Conservation (phyloP, 169 alveolate species). For the Plasmodium inui region DNA sequence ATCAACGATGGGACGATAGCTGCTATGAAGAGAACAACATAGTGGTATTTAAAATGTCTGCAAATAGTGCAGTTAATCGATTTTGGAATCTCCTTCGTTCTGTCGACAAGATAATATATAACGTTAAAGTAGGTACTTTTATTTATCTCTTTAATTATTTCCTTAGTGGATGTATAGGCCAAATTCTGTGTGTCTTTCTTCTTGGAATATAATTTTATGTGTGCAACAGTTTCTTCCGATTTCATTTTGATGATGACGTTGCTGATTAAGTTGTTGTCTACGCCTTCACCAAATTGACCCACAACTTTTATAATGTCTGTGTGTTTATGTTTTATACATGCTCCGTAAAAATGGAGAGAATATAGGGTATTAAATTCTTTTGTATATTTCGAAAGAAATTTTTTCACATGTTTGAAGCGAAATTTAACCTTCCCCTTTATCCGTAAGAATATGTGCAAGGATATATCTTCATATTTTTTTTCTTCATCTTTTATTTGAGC, state of each 20-base stretch:
- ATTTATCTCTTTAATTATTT: slow-evolving; percentile 26
- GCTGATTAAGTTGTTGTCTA: slow-evolving; percentile 44
- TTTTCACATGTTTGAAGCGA: slow-evolving; percentile 20
- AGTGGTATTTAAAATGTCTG: slow-evolving; percentile 61
- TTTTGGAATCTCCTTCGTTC: slow-evolving; percentile 21
- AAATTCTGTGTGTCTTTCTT: neutral
- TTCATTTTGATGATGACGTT: slow-evolving; percentile 45
- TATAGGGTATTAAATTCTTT: slow-evolving; percentile 16
- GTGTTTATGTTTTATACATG: slow-evolving; percentile 25
- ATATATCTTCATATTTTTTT: slow-evolving; percentile 69
- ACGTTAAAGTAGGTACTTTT: slow-evolving; percentile 17
- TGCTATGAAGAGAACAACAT: slow-evolving; percentile 32
- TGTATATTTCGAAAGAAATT: slow-evolving; percentile 18
- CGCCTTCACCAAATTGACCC: slow-evolving; percentile 66
- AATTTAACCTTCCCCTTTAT: slow-evolving; percentile 18
- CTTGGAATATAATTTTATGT: slow-evolving; percentile 44
- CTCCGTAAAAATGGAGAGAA: slow-evolving; percentile 58
- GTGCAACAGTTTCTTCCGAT: slow-evolving; percentile 23
- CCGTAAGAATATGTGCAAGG: slow-evolving; percentile 50
- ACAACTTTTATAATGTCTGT: slow-evolving; percentile 40
- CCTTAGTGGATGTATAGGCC: slow-evolving; percentile 17
- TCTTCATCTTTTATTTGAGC: slow-evolving; percentile 15
- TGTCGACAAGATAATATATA: slow-evolving; percentile 39
- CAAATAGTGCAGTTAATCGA: slow-evolving; percentile 25
- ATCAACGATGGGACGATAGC: slow-evolving; percentile 60